Conservation (phyloP, 2,329 filamentous ascomycete genomes). For the Diaporthe sp. region DNA sequence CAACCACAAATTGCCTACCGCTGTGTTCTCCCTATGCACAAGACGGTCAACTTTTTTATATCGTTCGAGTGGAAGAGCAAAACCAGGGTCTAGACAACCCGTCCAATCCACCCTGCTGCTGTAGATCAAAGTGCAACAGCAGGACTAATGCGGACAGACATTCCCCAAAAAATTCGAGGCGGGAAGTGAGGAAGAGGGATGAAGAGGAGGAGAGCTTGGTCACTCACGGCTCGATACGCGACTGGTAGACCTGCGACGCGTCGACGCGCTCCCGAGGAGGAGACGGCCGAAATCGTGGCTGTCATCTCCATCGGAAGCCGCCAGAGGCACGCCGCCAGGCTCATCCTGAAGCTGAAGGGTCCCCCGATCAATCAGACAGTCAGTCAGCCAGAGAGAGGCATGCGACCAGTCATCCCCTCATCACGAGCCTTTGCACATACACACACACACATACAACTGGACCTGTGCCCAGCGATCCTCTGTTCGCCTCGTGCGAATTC, state of each 20-base stretch:
- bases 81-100: conserved; percentile 73
- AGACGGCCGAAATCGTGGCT: conserved; percentile 30
- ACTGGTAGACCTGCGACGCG: not conserved
- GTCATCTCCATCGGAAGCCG: conserved; percentile 33
- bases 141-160: conserved; percentile 75
- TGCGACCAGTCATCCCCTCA: not conserved
- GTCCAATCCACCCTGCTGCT: conserved; percentile 74
- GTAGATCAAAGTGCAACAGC: conserved; percentile 65
- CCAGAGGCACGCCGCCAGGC: not conserved
- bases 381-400: not conserved
- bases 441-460: conserved; percentile 48
- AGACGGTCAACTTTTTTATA: conserved; percentile 65
- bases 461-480: conserved; percentile 91
- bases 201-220: not conserved
- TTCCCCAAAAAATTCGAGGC: conserved; percentile 36
- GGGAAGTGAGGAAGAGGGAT: not conserved
- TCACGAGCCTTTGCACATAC: not conserved
- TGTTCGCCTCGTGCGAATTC: conserved; percentile 66
- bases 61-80: conserved; percentile 73
- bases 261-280: conserved; percentile 28
- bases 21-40: conserved; percentile 67
- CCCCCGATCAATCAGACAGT: not conserved
- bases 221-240: not conserved
- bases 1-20: conserved; percentile 72
- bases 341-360: not conserved